Evolutionary conservation across 208 protist species (phyloP).

Genomic region (Wallacemonas sp.): DNA sequence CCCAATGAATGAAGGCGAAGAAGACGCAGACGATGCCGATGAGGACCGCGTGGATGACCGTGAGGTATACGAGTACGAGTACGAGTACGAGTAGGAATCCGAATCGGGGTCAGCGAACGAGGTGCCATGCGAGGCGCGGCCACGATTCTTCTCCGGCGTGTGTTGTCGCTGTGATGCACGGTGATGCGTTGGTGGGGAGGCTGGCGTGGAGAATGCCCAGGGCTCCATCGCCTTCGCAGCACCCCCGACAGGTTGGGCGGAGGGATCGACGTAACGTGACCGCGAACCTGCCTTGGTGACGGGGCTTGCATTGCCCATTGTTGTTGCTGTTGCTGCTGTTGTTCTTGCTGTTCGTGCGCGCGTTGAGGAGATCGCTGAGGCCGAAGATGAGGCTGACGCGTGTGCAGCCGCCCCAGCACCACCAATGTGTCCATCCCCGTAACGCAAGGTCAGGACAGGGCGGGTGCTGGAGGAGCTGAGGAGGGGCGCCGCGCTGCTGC

Average conservation of each 20-base stretch:
- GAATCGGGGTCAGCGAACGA: neutral
- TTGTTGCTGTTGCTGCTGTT: no score
- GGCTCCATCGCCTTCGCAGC: no score
- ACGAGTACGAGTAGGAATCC: constrained; percentile 4
- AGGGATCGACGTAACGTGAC: no score
- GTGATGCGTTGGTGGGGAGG: no score
- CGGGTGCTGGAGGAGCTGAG: no score
- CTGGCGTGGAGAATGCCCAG: no score
- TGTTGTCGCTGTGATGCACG: neutral
- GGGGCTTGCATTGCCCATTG: no score
- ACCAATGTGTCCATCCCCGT: neutral
- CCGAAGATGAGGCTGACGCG: no score
- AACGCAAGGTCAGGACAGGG: neutral
- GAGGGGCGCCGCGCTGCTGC: no score
- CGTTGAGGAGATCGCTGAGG: neutral
- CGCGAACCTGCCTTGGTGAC: no score
- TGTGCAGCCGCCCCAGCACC: no score
- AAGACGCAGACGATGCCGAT: neutral
- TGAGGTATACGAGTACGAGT: neutral
- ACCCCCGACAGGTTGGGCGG: no score
- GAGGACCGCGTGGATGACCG: neutral
- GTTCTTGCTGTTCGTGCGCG: neutral
- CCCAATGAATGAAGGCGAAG: neutral
- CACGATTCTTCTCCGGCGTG: neutral
- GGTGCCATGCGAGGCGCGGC: neutral